A percentile compares a stretch with the other conserved stretches of the same genome.
These are phyloP conservation scores for Beta lomatogona DNA, from an alignment of 179 eudicot species.

Conservation along the genomic window DNA sequence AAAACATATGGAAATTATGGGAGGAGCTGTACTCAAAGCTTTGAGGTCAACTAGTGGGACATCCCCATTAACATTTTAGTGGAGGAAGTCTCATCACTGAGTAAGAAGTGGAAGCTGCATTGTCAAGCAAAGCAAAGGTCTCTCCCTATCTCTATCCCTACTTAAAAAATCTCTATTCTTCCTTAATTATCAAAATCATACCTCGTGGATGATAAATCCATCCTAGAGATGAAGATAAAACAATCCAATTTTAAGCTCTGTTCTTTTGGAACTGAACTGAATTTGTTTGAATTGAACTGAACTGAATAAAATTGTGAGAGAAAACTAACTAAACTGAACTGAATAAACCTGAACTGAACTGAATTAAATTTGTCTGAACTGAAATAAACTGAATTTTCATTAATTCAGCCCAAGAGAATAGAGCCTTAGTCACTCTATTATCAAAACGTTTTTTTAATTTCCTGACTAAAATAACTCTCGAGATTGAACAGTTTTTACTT, in stretches of 20 bases:
- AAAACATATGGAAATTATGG: background rate
- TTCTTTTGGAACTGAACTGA: too few species aligned
- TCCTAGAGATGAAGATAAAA: too few species aligned
- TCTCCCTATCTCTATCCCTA: constrained; percentile 12
- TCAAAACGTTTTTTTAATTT: too few species aligned
- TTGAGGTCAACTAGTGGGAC: constrained; percentile 36
- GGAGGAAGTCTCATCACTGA: constrained; percentile 40
- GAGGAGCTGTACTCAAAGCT: constrained; percentile 18
- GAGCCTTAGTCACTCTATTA: too few species aligned
- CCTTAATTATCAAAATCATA: background rate
- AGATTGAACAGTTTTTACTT: background rate
- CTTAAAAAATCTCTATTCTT: constrained; percentile 14
- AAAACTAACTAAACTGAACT: too few species aligned
- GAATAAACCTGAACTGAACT: too few species aligned
- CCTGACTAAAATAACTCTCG: background rate
- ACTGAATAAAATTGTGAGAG: too few species aligned
- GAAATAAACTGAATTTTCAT: too few species aligned
- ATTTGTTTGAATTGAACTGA: too few species aligned
- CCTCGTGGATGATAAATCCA: too few species aligned
- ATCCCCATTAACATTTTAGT: constrained; percentile 33
- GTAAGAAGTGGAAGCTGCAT: constrained; percentile 54
- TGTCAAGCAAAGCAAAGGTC: constrained; percentile 49
- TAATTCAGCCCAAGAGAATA: too few species aligned
- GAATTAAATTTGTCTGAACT: too few species aligned
- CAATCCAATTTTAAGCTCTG: background rate